Evolutionary conservation across 257 asterid genomes (phyloP).

Genomic region (Fraxinus quadrangulata): DNA sequence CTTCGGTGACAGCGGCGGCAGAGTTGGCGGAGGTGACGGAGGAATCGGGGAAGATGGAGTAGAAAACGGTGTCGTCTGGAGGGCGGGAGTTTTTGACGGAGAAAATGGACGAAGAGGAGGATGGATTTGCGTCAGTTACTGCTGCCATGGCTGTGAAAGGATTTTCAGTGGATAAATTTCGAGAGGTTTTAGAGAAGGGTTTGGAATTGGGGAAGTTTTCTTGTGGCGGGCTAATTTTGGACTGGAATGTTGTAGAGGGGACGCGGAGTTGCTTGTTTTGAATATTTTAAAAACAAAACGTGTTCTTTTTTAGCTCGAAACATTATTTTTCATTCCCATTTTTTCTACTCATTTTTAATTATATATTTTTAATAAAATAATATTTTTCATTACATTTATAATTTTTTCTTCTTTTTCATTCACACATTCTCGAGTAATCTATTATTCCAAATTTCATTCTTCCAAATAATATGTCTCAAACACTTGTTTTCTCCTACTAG

Average conservation of each 20-base stretch:
- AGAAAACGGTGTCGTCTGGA: conserved; percentile 77
- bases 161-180: not conserved
- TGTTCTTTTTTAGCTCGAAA: too few species aligned
- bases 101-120: conserved; percentile 52
- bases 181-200: conserved; percentile 4
- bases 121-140: conserved; percentile 17
- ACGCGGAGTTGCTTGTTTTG: too few species aligned
- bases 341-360: too few species aligned
- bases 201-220: not conserved
- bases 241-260: not conserved
- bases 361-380: too few species aligned
- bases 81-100: conserved; percentile 48
- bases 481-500: too few species aligned
- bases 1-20: conserved; percentile 33
- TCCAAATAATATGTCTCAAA: too few species aligned
- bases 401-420: too few species aligned
- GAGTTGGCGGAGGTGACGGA: conserved; percentile 25
- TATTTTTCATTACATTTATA: too few species aligned
- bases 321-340: too few species aligned
- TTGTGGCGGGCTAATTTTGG: not conserved
- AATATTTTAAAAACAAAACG: too few species aligned
- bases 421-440: too few species aligned
- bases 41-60: conserved; percentile 66
- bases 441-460: too few species aligned
- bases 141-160: conserved; percentile 43